Percentiles rank a stretch among this genome's conserved stretches.
Evolutionary conservation across 2,329 filamentous ascomycete species (phyloP).

Genomic region (Neoarthrinium moseri): DNA sequence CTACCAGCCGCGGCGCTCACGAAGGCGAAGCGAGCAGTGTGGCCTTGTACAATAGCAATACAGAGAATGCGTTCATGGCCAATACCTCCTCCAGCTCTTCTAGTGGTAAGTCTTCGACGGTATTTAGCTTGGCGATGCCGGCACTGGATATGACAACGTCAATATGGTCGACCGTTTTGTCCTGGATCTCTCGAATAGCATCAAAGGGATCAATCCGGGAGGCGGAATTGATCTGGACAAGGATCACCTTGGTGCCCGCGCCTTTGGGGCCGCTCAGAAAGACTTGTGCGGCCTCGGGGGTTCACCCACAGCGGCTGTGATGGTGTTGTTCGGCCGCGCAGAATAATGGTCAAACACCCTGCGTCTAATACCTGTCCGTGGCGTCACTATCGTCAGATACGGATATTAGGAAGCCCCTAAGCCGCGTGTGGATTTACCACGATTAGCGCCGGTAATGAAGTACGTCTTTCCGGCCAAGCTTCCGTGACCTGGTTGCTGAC

Average conservation of each 20-base stretch:
- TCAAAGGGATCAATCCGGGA: slow-evolving; percentile 23
- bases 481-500: too few relatives aligned
- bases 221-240: slow-evolving; percentile 30
- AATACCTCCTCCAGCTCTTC: background rate
- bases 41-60: background rate
- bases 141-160: slow-evolving; percentile 38
- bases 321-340: background rate
- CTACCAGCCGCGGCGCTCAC: slow-evolving; percentile 3
- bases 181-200: slow-evolving; percentile 22
- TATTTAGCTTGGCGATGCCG: slow-evolving; percentile 14
- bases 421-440: too few relatives aligned
- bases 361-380: background rate
- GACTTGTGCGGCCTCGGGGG: background rate
- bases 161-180: slow-evolving; percentile 26
- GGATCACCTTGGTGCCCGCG: slow-evolving; percentile 24
- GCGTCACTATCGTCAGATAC: too few relatives aligned
- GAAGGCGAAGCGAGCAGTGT: background rate
- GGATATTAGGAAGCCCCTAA: too few relatives aligned
- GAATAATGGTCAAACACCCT: background rate
- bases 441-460: too few relatives aligned
- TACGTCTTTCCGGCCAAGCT: too few relatives aligned
- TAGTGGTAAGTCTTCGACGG: background rate
- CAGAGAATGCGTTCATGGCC: background rate
- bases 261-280: slow-evolving; percentile 15
- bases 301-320: background rate